Percentiles rank a stretch among this genome's conserved stretches.
These are phyloP conservation scores for Thyridium curvatum DNA, from an alignment of 2,329 filamentous ascomycete genomes.

Conservation along the genomic window DNA sequence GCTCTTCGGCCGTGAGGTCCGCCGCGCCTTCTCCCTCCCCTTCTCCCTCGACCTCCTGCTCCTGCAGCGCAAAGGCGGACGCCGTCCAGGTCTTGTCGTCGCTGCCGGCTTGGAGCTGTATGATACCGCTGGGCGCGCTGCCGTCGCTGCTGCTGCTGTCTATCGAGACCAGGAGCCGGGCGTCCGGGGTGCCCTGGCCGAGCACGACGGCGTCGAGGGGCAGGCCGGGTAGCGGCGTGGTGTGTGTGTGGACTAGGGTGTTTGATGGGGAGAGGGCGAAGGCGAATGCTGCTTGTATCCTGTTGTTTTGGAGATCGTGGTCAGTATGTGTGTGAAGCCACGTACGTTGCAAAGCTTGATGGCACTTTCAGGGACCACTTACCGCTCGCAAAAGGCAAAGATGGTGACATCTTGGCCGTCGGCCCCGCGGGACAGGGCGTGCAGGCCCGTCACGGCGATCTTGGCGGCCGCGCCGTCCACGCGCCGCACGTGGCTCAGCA, in stretches of 20 bases:
- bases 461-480: constrained; percentile 28
- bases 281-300: constrained; percentile 57
- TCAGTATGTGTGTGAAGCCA: too few relatives aligned
- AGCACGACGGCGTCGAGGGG: constrained; percentile 41
- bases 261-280: constrained; percentile 48
- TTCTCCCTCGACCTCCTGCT: constrained; percentile 1
- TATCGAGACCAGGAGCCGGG: constrained; percentile 30
- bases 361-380: too few relatives aligned
- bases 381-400: constrained; percentile 37
- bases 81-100: constrained; percentile 7
- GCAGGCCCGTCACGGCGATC: constrained; percentile 40
- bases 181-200: too few relatives aligned
- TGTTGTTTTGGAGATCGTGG: too few relatives aligned
- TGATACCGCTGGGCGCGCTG: constrained; percentile 6
- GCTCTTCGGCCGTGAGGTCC: constrained; percentile 28
- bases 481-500: constrained; percentile 37
- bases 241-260: constrained; percentile 40
- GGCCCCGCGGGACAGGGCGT: constrained; percentile 18
- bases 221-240: constrained; percentile 56
- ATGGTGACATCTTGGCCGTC: constrained; percentile 17
- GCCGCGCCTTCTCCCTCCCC: constrained; percentile 18
- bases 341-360: too few relatives aligned
- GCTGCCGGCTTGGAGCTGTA: too few relatives aligned
- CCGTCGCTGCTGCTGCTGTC: constrained; percentile 19
- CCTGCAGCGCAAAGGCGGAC: neutral